A percentile compares a stretch with the other conserved stretches of the same genome.
phyloP scores from a whole-genome alignment of 177 flowering plant species.

The Vitis hybrid region DNA sequence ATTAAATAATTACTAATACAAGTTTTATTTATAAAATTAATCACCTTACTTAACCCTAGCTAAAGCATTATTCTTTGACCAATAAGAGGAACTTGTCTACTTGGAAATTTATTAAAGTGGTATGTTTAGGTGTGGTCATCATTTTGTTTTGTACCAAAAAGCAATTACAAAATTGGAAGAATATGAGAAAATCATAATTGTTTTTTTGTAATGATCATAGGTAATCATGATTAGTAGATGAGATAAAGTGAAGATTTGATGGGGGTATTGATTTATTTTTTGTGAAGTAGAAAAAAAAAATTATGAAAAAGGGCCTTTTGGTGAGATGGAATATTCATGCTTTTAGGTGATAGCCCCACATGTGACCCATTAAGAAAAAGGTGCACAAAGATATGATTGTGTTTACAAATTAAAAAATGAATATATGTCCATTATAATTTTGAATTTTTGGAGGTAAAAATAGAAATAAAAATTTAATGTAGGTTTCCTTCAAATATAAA shows the following conservation, averaged over 20 bases:
- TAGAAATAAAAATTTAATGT: too few relatives aligned
- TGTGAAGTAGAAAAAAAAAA: not conserved
- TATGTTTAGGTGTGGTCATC: slow-evolving; percentile 6
- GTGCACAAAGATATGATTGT: too few relatives aligned
- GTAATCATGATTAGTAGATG: slow-evolving; percentile 10
- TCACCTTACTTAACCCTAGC: too few relatives aligned
- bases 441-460: too few relatives aligned
- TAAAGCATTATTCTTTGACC: too few relatives aligned
- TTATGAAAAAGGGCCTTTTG: not conserved
- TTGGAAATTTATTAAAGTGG: not conserved
- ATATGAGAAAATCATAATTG: slow-evolving; percentile 11
- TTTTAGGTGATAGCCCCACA: too few relatives aligned
- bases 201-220: slow-evolving; percentile 12
- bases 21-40: too few relatives aligned
- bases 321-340: not conserved
- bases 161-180: slow-evolving; percentile 10
- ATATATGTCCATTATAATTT: too few relatives aligned
- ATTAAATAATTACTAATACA: too few relatives aligned
- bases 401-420: too few relatives aligned
- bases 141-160: not conserved
- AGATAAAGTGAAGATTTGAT: not conserved
- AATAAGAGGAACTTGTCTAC: not conserved
- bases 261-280: not conserved
- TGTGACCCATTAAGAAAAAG: too few relatives aligned
- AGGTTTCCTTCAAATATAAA: too few relatives aligned